These are phyloP conservation scores for Jamesozyma jinghongensis DNA, from an alignment of 805 yeast species.

Conservation along the genomic window DNA sequence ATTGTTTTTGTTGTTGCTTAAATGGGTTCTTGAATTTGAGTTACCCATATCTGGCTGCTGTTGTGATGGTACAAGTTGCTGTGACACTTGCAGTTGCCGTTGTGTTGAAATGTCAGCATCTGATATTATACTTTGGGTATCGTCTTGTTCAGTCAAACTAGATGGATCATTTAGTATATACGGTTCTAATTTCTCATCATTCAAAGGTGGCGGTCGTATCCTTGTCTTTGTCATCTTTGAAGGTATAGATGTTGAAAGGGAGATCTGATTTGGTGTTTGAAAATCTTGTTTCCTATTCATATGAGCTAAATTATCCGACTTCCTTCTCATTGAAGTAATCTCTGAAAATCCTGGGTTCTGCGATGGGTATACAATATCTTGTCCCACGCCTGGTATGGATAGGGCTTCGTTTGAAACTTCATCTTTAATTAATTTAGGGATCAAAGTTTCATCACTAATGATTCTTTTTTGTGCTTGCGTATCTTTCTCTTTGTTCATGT, in stretches of 20 bases:
- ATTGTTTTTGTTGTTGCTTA: background rate
- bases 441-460: background rate
- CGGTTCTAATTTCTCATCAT: background rate
- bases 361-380: background rate
- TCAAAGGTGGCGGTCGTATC: constrained; percentile 1
- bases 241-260: too few species aligned
- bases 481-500: constrained; percentile 6
- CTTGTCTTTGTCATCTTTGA: background rate
- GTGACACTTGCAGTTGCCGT: too few species aligned
- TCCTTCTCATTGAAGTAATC: too few species aligned
- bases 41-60: too few species aligned
- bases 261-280: too few species aligned
- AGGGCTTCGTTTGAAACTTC: constrained; percentile 1
- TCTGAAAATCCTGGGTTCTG: background rate
- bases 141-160: background rate
- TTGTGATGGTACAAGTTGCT: too few species aligned
- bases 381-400: background rate
- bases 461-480: background rate
- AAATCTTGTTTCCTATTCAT: too few species aligned
- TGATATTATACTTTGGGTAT: background rate
- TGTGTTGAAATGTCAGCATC: background rate
- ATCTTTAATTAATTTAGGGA: constrained; percentile 1
- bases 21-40: too few species aligned
- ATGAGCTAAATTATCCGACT: too few species aligned
- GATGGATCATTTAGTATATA: background rate